Percentiles rank a stretch among this genome's conserved stretches.
Evolutionary conservation across 1,139 yeast species (phyloP).

Genomic region (Lipomyces yarrowii): DNA sequence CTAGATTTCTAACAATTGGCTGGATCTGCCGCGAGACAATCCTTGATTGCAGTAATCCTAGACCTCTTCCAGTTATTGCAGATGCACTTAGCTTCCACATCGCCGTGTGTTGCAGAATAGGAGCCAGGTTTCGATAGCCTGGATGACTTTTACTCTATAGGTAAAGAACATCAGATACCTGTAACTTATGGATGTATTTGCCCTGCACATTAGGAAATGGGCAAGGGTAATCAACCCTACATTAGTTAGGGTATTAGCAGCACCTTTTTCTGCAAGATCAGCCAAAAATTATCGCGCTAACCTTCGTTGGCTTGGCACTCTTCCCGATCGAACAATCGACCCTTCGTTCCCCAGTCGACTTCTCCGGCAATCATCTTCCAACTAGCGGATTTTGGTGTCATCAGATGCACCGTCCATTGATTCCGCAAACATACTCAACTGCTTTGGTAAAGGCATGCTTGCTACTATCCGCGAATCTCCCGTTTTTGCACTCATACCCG

Average conservation of each 20-base stretch:
- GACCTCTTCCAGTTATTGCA: neutral
- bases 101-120: neutral
- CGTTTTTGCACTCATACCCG: conserved; percentile 1
- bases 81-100: neutral
- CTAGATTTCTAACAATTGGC: neutral
- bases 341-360: neutral
- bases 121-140: neutral
- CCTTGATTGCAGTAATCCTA: neutral
- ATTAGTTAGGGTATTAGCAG: neutral
- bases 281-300: neutral
- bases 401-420: conserved; percentile 23
- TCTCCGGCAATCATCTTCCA: neutral
- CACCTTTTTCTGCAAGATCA: too few relatives aligned
- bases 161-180: neutral
- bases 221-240: neutral
- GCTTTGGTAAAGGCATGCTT: conserved; percentile 25
- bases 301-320: neutral
- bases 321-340: neutral
- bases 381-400: neutral
- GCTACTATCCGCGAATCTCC: conserved; percentile 22
- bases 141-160: too few relatives aligned
- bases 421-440: conserved; percentile 13
- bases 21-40: neutral
- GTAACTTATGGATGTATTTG: neutral
- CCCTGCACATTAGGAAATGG: neutral